Evolutionary conservation across 257 asterid species (phyloP).

Genomic region (Jaltomata sinuosa): DNA sequence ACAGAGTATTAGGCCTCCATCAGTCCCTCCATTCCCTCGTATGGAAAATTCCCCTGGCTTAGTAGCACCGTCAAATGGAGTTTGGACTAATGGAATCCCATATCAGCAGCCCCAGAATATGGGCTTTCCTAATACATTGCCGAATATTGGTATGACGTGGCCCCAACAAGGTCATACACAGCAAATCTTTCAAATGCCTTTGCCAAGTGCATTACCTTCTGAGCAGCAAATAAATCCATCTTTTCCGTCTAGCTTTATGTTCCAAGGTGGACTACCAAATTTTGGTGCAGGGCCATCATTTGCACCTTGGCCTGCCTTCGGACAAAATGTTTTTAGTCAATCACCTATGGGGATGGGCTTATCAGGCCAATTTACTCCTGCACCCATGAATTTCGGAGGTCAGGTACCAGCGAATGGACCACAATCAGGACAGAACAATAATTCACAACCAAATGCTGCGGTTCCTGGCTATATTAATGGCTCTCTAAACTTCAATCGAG

Average conservation of each 20-base stretch:
- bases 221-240: conserved; percentile 51
- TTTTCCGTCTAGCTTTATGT: conserved; percentile 36
- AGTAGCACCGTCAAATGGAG: conserved; percentile 29
- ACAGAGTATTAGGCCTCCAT: conserved; percentile 18
- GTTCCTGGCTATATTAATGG: conserved; percentile 12
- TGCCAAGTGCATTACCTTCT: conserved; percentile 28
- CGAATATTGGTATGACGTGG: conserved; percentile 44
- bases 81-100: conserved; percentile 37
- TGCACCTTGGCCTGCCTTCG: conserved; percentile 27
- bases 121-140: conserved; percentile 30
- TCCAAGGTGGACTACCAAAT: conserved; percentile 31
- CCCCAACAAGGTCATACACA: conserved; percentile 37
- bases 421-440: conserved; percentile 13
- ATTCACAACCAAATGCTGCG: conserved; percentile 15
- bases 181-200: conserved; percentile 35
- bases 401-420: conserved; percentile 29
- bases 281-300: conserved; percentile 30
- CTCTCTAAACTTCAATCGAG: conserved; percentile 5
- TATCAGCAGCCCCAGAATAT: conserved; percentile 35
- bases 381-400: conserved; percentile 29
- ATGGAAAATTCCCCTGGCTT: conserved; percentile 25
- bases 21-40: conserved; percentile 25
- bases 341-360: conserved; percentile 31
- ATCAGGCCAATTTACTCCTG: conserved; percentile 19
- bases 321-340: conserved; percentile 30